Base-by-base conservation (phyloP, 805 yeast genomes). In the Candida fluviatilis region DNA sequence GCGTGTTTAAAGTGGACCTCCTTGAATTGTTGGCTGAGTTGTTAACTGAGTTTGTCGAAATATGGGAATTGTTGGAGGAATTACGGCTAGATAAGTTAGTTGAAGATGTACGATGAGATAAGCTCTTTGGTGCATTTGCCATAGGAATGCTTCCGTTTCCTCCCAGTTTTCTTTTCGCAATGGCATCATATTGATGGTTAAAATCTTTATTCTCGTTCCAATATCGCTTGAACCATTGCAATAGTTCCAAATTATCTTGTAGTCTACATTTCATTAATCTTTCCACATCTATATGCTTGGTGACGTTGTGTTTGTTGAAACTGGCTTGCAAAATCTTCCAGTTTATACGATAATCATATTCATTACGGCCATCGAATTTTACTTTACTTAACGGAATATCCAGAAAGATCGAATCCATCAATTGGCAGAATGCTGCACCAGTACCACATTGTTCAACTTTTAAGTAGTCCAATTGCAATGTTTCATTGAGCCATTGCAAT, bases 371-470 rank as follows among this genome's bases (percentile, higher is more conserved):
- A 42, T 80, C 76, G 55, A 82, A 88, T 51, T 78, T 82, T 38
- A 91, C 95, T 49, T 82, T 78, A 35, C 65, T 54, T 82, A 91
- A 76, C 1, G 96, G 93, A 14, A 93, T 73, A 49, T 88, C 96
- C 7, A 83, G 80, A 51, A 71, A 85, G 14, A 93, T 80, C 5
- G 89, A 78, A 59, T 93, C 97, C 68, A 91, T 71, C 28, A 93
- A 74, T 64, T 90, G 96, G 60, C 97, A 89, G 57, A 87, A 91
- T 1, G 88, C 91, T 1, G 96, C 96, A 2, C 99, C 99, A 2
- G 84, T 78, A 13, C 99, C 99, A 55, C 96, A 82, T 60, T 90
- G 90, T 56, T 93, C 99, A 1, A 93, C 83, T 55, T 84, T 87
- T 26, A 78, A 69, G 51, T 85, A 77, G 45, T 79, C 69, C 30